Evolutionary conservation across 2,329 filamentous ascomycete genomes (phyloP).

Genomic region (Arachnopeziza araneosa): DNA sequence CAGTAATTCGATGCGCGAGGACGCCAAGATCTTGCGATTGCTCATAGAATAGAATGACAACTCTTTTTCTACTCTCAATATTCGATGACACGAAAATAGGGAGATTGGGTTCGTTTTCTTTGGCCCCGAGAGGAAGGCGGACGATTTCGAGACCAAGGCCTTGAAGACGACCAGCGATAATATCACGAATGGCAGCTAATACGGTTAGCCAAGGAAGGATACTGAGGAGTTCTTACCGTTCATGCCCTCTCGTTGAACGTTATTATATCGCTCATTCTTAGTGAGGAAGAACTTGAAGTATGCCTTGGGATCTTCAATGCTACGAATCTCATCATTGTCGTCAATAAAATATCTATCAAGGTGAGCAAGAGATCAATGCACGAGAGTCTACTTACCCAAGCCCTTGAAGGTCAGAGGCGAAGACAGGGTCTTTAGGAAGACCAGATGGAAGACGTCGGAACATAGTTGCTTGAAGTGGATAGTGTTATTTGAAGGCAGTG

Average conservation of each 20-base stretch:
- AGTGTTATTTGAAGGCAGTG: not conserved
- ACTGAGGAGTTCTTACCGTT: slow-evolving; percentile 49
- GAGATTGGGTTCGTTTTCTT: slow-evolving; percentile 49
- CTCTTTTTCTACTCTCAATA: slow-evolving; percentile 50
- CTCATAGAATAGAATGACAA: slow-evolving; percentile 73
- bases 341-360: slow-evolving; percentile 69
- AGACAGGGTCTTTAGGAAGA: slow-evolving; percentile 66
- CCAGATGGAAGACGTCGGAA: slow-evolving; percentile 65
- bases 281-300: slow-evolving; percentile 72
- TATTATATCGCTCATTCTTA: slow-evolving; percentile 71
- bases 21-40: slow-evolving; percentile 66
- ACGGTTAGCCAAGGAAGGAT: not conserved
- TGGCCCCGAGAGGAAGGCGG: slow-evolving; percentile 53
- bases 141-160: slow-evolving; percentile 53
- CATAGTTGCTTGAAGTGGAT: slow-evolving; percentile 44
- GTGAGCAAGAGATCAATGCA: not conserved
- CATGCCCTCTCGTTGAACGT: slow-evolving; percentile 67
- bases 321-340: slow-evolving; percentile 67
- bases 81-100: slow-evolving; percentile 61
- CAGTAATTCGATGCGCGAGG: slow-evolving; percentile 63
- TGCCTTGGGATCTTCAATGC: slow-evolving; percentile 57
- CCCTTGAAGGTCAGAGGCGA: slow-evolving; percentile 57
- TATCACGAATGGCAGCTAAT: slow-evolving; percentile 39
- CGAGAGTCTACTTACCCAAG: slow-evolving; percentile 56
- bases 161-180: slow-evolving; percentile 58